Base-by-base conservation (phyloP, 2,329 filamentous ascomycete genomes). In the Fusarium caatingaense region DNA sequence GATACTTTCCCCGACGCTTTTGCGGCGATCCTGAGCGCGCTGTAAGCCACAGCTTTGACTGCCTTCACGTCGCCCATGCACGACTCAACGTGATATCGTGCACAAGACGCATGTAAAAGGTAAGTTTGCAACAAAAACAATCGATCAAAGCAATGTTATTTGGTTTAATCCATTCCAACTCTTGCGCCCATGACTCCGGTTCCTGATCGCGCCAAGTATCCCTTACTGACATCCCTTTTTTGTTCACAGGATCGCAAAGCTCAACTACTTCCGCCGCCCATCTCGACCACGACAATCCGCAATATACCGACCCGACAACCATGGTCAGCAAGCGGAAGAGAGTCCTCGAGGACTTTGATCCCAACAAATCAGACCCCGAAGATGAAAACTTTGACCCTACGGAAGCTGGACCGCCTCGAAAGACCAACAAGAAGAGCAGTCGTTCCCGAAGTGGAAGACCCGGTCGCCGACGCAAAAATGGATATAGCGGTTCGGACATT, bases 381-480 rank as follows among this genome's bases (percentile, higher is more conserved):
- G 89, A 91, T 75, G 88, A 89, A 69, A 90, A 90, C 77, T 91
- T 91, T 74, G 86, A 89, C 61, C 88, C 88, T 18, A 76, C 77
- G 23, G 83, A 85, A 70, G 82, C 79, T 27, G 80, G 81, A 8
- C 69, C 69, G 30, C 80, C 84, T 18, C 79, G 79, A 16, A 81
- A 81, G 62, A 78, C 67, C 64, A 78, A 78, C 57, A 85, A 83
- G 69, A 84, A 83, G 56, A 73, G 80, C 8, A 81, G 82, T 25
- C 77, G 81, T 30, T 78, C 81, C 8, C 80, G 78, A 56, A 74
- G 77, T 40, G 73, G 76, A 18, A 75, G 74, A 54, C 64, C 79
- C 6, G 69, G 77, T 20, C 77, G 79, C 25, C 82, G 78, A 72
- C 81, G 80, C 53, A 74, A 76, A 41, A 77, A 76, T 55, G 82